A percentile compares a stretch with the other conserved stretches of the same genome.
Conservation (phyloP, 495 filamentous ascomycete genomes). For the Sabuloglossum arenarium region DNA sequence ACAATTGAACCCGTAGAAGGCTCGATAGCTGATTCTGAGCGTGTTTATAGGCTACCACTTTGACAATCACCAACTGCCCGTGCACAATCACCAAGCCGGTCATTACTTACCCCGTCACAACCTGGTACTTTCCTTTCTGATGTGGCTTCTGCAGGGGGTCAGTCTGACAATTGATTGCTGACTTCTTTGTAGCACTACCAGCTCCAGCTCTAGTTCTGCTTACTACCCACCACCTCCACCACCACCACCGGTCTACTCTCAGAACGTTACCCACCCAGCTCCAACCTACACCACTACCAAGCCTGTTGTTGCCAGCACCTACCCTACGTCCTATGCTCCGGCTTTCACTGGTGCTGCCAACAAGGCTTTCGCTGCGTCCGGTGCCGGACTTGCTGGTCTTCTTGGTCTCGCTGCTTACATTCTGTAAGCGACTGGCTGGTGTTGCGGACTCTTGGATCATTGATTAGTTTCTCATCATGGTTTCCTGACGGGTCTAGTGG, state of each 20-base stretch:
- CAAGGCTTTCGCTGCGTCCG: conserved; percentile 16
- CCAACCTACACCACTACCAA: neutral
- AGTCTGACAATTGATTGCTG: neutral
- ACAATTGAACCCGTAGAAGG: no score
- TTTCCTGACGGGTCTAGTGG: neutral
- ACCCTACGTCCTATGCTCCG: conserved; percentile 7
- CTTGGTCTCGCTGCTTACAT: conserved; percentile 22
- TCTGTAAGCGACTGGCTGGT: conserved; percentile 13
- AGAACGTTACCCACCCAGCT: neutral
- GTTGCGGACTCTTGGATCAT: neutral
- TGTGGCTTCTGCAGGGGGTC: neutral
- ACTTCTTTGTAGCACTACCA: neutral
- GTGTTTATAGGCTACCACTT: conserved; percentile 14
- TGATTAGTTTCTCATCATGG: neutral
- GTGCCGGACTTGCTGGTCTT: conserved; percentile 16
- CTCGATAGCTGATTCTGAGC: neutral
- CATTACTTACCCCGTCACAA: conserved; percentile 4
- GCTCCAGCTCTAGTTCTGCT: neutral
- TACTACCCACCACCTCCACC: neutral
- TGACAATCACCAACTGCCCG: conserved; percentile 20
- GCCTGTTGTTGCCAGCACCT: conserved; percentile 2
- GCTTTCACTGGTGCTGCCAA: conserved; percentile 14
- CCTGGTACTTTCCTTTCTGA: conserved; percentile 6
- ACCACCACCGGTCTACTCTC: neutral
- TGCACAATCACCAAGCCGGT: conserved; percentile 18